Percentiles rank a stretch among this genome's conserved stretches.
Evolutionary conservation across 352 stramenopile species (phyloP).

Genomic region (Globisporangium sylvaticum): DNA sequence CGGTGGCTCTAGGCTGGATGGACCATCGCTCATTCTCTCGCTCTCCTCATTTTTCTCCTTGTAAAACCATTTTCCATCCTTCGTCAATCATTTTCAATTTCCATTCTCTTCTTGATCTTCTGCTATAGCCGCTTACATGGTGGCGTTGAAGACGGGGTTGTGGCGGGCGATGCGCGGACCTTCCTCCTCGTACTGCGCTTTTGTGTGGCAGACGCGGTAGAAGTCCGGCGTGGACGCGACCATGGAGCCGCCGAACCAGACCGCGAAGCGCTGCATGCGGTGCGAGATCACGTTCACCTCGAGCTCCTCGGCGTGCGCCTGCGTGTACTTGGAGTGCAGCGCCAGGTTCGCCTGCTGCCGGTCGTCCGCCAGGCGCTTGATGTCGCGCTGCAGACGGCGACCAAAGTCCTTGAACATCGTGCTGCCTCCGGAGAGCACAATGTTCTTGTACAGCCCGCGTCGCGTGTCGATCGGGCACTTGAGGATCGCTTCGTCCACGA

Average conservation of each 20-base stretch:
- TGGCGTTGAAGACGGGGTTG: conserved; percentile 94
- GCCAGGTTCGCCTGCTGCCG: conserved; percentile 88
- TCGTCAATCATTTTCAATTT: background rate
- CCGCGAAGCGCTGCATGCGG: conserved; percentile 92
- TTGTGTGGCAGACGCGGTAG: conserved; percentile 94
- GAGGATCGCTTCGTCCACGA: conserved; percentile 94
- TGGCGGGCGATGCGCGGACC: conserved; percentile 92
- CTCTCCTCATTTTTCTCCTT: background rate
- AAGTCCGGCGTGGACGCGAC: conserved; percentile 94
- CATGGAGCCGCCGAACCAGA: conserved; percentile 95
- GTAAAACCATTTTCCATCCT: background rate
- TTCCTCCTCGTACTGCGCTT: conserved; percentile 96
- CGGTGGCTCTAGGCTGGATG: background rate
- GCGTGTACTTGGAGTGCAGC: conserved; percentile 64
- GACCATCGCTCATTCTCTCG: background rate
- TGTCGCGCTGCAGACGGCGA: conserved; percentile 90
- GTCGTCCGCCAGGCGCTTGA: conserved; percentile 91
- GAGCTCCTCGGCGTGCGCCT: conserved; percentile 65
- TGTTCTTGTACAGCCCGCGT: conserved; percentile 94
- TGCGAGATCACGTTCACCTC: conserved; percentile 95
- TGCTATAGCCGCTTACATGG: conserved; percentile 64
- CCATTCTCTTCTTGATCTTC: background rate
- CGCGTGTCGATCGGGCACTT: conserved; percentile 95
- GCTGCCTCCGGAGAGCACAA: conserved; percentile 92
- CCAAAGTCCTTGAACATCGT: conserved; percentile 98